phyloP scores from a whole-genome alignment of 768 basidiomycete species.

The Dacryopinax primogenitus region DNA sequence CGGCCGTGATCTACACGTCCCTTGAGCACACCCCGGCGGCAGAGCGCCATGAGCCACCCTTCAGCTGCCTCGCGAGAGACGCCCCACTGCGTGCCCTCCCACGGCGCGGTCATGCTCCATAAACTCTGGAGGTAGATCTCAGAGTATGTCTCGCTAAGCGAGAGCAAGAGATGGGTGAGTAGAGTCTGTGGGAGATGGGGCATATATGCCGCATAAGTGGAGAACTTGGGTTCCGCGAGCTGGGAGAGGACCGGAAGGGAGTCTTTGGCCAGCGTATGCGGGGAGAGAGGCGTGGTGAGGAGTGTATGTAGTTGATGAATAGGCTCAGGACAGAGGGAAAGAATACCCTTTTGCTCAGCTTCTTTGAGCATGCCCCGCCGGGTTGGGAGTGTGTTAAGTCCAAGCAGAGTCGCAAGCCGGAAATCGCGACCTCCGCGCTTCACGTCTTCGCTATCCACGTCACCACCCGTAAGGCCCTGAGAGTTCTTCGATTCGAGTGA shows the following conservation, averaged over 20 bases:
- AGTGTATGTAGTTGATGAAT: conserved; percentile 74
- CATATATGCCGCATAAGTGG: conserved; percentile 66
- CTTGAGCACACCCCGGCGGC: conserved; percentile 69
- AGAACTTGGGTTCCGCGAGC: conserved; percentile 35
- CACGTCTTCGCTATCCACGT: conserved; percentile 32
- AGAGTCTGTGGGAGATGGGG: conserved; percentile 84
- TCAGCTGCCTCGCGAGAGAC: conserved; percentile 30
- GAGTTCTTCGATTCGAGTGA: conserved; percentile 11
- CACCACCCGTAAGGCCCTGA: conserved; percentile 12
- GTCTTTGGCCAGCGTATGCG: conserved; percentile 64
- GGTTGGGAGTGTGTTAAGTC: conserved; percentile 70
- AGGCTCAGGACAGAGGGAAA: conserved; percentile 59
- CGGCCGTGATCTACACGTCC: conserved; percentile 81
- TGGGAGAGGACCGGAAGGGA: conserved; percentile 64
- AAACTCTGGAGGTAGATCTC: conserved; percentile 19
- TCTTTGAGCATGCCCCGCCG: conserved; percentile 75
- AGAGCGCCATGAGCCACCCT: conserved; percentile 86
- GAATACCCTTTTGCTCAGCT: conserved; percentile 59
- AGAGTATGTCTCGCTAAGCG: conserved; percentile 79
- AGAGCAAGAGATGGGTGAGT: conserved; percentile 77
- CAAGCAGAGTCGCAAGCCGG: conserved; percentile 75
- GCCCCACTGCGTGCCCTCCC: conserved; percentile 7
- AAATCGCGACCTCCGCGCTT: conserved; percentile 52
- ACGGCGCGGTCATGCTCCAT: neutral
- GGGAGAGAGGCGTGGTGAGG: conserved; percentile 88